Conservation (phyloP, 2,329 filamentous ascomycete genomes). For the Akanthomyces lecanii region DNA sequence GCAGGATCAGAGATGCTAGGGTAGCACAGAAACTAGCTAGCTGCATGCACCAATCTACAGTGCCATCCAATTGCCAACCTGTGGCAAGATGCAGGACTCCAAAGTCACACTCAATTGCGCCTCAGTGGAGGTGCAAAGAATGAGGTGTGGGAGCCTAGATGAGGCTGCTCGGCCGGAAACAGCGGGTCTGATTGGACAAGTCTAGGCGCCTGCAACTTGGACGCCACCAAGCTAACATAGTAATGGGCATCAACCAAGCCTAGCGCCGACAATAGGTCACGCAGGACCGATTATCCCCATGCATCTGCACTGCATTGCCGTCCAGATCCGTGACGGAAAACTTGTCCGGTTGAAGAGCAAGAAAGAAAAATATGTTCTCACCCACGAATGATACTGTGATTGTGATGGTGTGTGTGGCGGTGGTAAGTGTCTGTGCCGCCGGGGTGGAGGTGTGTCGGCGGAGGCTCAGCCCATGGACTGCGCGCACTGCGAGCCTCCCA, state of each 20-base stretch:
- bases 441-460: background rate
- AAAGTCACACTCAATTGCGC: background rate
- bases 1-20: conserved; percentile 11
- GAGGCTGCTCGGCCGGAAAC: background rate
- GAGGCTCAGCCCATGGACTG: background rate
- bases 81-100: background rate
- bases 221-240: background rate
- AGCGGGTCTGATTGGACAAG: background rate
- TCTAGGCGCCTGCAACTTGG: background rate
- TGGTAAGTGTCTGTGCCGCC: background rate
- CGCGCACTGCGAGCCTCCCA: background rate
- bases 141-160: background rate
- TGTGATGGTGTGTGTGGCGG: background rate
- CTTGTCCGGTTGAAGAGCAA: background rate
- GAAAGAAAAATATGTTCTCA: background rate
- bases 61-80: background rate
- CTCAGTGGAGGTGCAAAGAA: background rate
- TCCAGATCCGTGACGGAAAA: background rate
- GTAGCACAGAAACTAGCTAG: background rate
- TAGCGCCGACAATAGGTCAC: background rate
- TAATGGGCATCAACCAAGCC: background rate
- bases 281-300: background rate
- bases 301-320: background rate
- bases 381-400: background rate
- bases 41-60: conserved; percentile 9